Evolutionary conservation across 768 basidiomycete genomes (phyloP).

Genomic region (Serendipita indica): DNA sequence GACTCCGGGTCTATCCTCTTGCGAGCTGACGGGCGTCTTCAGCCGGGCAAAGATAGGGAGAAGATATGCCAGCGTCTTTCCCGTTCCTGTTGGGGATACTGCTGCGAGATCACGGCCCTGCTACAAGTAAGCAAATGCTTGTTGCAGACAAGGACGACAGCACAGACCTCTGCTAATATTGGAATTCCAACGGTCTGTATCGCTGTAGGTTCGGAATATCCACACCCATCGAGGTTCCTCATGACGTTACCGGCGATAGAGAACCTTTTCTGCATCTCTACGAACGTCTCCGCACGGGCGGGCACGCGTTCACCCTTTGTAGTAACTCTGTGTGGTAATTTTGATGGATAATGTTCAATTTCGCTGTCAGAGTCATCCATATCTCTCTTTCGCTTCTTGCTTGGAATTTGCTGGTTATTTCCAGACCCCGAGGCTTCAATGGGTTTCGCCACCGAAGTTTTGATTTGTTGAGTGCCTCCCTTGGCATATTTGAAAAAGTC

Average conservation of each 20-base stretch:
- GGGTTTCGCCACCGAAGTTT: slow-evolving; percentile 20
- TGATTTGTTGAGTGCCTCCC: slow-evolving; percentile 24
- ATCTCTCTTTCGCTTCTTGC: slow-evolving; percentile 17
- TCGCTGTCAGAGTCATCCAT: slow-evolving; percentile 16
- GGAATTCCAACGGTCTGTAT: slow-evolving; percentile 72
- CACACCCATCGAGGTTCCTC: slow-evolving; percentile 44
- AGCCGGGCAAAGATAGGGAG: slow-evolving; percentile 61
- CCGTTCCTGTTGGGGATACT: slow-evolving; percentile 93
- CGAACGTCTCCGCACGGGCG: slow-evolving; percentile 39
- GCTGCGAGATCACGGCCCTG: slow-evolving; percentile 79
- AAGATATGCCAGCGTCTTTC: slow-evolving; percentile 89
- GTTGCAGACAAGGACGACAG: slow-evolving; percentile 8
- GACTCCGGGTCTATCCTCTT: slow-evolving; percentile 41
- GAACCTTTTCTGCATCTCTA: slow-evolving; percentile 42
- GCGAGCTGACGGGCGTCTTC: slow-evolving; percentile 32
- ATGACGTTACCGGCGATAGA: slow-evolving; percentile 44
- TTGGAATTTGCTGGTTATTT: slow-evolving; percentile 17
- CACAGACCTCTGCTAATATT: slow-evolving; percentile 57
- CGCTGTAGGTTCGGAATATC: slow-evolving; percentile 55
- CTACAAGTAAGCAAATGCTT: too few relatives aligned
- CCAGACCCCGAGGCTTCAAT: slow-evolving; percentile 14
- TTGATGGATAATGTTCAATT: not conserved
- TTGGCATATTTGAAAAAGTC: slow-evolving; percentile 88
- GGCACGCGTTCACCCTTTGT: slow-evolving; percentile 64
- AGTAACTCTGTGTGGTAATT: slow-evolving; percentile 45